These are phyloP conservation scores for Linderniella brevidens DNA, from an alignment of 257 asterid genomes.

Conservation along the genomic window DNA sequence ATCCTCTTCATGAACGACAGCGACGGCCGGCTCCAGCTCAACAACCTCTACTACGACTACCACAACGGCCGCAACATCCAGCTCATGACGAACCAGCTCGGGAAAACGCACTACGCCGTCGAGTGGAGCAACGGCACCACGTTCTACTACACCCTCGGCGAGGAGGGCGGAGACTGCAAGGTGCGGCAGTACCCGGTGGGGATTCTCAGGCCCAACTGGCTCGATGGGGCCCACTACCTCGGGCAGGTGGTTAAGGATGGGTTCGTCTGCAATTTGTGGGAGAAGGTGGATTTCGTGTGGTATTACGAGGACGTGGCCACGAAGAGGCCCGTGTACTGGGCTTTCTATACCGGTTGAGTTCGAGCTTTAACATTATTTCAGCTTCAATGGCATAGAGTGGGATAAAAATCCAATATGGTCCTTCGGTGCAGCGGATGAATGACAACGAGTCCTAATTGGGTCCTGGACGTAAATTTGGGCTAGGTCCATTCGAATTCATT, in stretches of 20 bases:
- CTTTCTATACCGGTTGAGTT: conserved; percentile 54
- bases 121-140: conserved; percentile 75
- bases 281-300: conserved; percentile 46
- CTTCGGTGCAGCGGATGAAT: no score
- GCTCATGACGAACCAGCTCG: conserved; percentile 55
- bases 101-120: conserved; percentile 25
- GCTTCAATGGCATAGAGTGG: background rate
- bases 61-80: conserved; percentile 74
- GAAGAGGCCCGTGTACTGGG: conserved; percentile 66
- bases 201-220: conserved; percentile 70
- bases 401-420: no score
- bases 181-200: conserved; percentile 38
- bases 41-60: conserved; percentile 86
- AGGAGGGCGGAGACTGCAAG: conserved; percentile 21
- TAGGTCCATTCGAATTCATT: no score
- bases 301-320: conserved; percentile 66
- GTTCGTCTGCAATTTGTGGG: conserved; percentile 67
- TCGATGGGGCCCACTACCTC: conserved; percentile 54
- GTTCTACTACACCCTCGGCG: conserved; percentile 27
- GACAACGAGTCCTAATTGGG: no score
- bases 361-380: background rate
- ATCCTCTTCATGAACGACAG: conserved; percentile 38
- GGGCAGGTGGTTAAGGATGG: conserved; percentile 48
- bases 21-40: conserved; percentile 26
- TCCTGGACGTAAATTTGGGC: no score